phyloP scores from a whole-genome alignment of 2,329 filamentous ascomycete genomes.

The Bisporella sp. region DNA sequence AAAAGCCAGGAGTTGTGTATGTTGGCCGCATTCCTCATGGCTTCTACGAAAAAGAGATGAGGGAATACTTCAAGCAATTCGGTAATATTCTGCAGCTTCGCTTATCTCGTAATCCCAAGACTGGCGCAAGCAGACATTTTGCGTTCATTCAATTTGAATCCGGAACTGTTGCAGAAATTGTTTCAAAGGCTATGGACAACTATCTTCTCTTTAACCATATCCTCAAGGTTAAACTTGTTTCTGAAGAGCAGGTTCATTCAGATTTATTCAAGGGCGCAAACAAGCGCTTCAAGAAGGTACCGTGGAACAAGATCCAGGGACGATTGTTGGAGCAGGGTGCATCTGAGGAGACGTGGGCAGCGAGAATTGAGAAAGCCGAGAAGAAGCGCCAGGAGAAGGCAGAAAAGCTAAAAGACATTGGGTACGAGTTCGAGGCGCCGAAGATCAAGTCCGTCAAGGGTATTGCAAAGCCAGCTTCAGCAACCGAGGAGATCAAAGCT shows the following conservation, averaged over 20 bases:
- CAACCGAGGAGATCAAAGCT: conserved; percentile 23
- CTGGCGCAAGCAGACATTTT: conserved; percentile 86
- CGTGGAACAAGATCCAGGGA: conserved; percentile 81
- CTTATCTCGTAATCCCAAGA: conserved; percentile 86
- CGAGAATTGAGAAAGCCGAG: conserved; percentile 67
- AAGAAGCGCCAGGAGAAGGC: conserved; percentile 61
- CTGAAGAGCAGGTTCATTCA: conserved; percentile 69
- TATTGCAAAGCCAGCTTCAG: conserved; percentile 34
- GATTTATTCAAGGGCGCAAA: conserved; percentile 88
- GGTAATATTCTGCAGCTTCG: conserved; percentile 72
- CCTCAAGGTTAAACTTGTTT: conserved; percentile 76
- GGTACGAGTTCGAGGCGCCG: conserved; percentile 76
- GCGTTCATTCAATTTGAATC: conserved; percentile 86
- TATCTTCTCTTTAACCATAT: conserved; percentile 95
- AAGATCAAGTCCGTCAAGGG: conserved; percentile 57
- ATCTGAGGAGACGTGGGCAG: conserved; percentile 70
- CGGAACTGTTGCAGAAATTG: conserved; percentile 78
- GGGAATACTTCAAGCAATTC: conserved; percentile 89
- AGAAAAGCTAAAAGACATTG: conserved; percentile 69
- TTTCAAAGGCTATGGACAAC: conserved; percentile 94
- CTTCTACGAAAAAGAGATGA: conserved; percentile 97
- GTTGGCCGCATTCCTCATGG: conserved; percentile 86
- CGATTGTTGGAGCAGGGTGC: conserved; percentile 65
- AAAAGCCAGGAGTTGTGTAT: conserved; percentile 74
- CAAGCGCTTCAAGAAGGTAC: conserved; percentile 79